Evolutionary conservation across 139 green algal genomes (phyloP), one percentile per base, ranked within the genome.

Genomic region (Volvox africanus): DNA sequence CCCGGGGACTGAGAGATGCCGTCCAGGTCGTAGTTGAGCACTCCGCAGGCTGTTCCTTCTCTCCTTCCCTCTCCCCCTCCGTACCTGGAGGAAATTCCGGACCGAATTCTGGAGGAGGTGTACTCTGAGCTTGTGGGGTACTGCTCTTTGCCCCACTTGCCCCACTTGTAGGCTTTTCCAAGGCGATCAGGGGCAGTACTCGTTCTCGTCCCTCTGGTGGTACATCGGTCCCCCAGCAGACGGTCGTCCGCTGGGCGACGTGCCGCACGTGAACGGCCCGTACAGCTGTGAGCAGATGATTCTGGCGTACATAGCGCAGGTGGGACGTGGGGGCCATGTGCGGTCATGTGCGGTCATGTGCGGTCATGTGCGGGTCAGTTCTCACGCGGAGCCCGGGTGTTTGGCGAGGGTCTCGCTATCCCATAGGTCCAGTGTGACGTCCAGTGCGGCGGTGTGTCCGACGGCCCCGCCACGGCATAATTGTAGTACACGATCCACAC

Each of bases 251-350:
- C 5, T 68, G 22, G 36, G 30, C 18, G 35, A 33, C 14, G 5
- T 28, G 2, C 11, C 36, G 26, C 71, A 33, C 32, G 73, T 90
- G 73, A 61, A 78, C 55, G 86, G 86, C 11, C 86, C 86, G 19
- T 90, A 90, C 86, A 85, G 73, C 55, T 90, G 86, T 50, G 86
- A 90, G 71, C 86, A 90, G 86, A 90, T 90, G 86, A 85, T 90
- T 33, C 86, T 90, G 55, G 86, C 86, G 3, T 90, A 68, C 86
- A 90, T 90, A 26, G 86, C 86, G 71, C 86, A 89, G 83, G 83
- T 88, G 65, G 44, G 44, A 55, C 44, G 44, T 55, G 44, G 5
- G 44, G 44, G 44, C 9, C 44, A 55, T 55, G 44, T 55, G 44
- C 9, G 44, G 44, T n/a, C n/a, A n/a, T n/a, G n/a, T n/a, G n/a